Evolutionary conservation across 2,329 filamentous ascomycete genomes (phyloP), one percentile per base, ranked within the genome.

Genomic region (Penicillium sumatraense): DNA sequence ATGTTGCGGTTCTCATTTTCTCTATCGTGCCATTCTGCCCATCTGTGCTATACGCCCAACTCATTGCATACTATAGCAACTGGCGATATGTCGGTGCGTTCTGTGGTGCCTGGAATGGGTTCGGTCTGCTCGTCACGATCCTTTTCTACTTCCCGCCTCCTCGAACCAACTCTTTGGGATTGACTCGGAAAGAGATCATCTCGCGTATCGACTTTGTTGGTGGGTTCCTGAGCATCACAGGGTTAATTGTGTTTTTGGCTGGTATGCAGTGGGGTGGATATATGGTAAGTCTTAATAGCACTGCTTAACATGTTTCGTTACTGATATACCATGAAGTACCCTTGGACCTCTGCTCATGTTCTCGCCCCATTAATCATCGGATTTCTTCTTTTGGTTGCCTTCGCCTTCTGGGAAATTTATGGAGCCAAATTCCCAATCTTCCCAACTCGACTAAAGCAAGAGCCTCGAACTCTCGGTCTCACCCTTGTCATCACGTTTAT

Each of bases 21-120:
- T 85, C 82, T 51, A 86, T 88, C 54, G 59, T 86, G 1, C 86
- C 85, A 0, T 88, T 88, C 66, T 81, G 81, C 53, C 85, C 86
- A 0, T 83, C 84, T 1, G 84, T 86, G 0, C 71, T 89, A 20
- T 89, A 81, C 72, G 84, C 78, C 29, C 85, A 88, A 66, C 75
- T 86, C 26, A 81, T 82, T 54, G 75, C 80, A 14, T 69, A 68
- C n/a, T 65, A 80, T 53, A 68, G 71, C 16, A 70, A 63, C 41
- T 80, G 78, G 78, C 69, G 78, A 42, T 78, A 78, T 61, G 73
- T 76, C 27, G 74, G 72, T 23, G 69, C 73, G 3, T 72, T 80
- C 46, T 74, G 72, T 51, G 77, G 73, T 26, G 71, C 72, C 2
- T 79, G 77, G 76, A 74, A 67, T 51, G 72, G 68, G 6, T 66